phyloP scores from a whole-genome alignment of 2,329 filamentous ascomycete species.

The Fusarium dlaminii region DNA sequence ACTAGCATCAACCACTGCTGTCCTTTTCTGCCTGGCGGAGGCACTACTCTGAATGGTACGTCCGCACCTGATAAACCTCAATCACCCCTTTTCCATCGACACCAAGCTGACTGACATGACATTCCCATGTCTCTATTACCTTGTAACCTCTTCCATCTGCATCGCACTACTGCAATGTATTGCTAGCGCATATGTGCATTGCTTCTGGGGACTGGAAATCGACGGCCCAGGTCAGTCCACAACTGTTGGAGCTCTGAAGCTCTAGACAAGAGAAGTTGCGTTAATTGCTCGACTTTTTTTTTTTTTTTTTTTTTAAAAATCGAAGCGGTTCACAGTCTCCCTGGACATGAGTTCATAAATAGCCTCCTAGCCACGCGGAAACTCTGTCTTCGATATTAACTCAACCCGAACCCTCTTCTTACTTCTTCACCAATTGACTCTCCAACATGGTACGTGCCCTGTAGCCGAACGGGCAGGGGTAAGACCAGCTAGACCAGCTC shows the following conservation, averaged over 20 bases:
- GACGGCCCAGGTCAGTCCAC: constrained; percentile 26
- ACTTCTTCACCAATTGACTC: constrained; percentile 30
- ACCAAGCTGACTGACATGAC: constrained; percentile 15
- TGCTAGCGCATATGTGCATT: constrained; percentile 34
- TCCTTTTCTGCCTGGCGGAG: neutral
- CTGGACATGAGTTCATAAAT: neutral
- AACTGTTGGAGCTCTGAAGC: neutral
- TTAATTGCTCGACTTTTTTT: neutral
- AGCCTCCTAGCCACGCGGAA: neutral
- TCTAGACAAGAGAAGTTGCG: neutral
- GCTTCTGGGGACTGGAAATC: constrained; percentile 28
- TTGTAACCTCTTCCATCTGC: constrained; percentile 26
- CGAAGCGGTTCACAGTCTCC: neutral
- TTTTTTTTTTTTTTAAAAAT: no score
- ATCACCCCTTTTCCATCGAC: constrained; percentile 32
- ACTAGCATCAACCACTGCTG: constrained; percentile 9
- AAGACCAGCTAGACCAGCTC: constrained; percentile 26
- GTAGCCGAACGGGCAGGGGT: constrained; percentile 31
- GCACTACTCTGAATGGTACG: constrained; percentile 14
- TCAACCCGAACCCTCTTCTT: constrained; percentile 1
- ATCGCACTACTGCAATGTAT: constrained; percentile 40
- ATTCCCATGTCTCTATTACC: constrained; percentile 27
- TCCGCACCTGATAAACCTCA: constrained; percentile 14
- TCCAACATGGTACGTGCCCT: constrained; percentile 16
- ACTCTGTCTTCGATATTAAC: neutral